Evolutionary conservation across 2,329 filamentous ascomycete species (phyloP), one percentile per base, ranked within the genome.

Genomic region (Colletotrichum abscissum): DNA sequence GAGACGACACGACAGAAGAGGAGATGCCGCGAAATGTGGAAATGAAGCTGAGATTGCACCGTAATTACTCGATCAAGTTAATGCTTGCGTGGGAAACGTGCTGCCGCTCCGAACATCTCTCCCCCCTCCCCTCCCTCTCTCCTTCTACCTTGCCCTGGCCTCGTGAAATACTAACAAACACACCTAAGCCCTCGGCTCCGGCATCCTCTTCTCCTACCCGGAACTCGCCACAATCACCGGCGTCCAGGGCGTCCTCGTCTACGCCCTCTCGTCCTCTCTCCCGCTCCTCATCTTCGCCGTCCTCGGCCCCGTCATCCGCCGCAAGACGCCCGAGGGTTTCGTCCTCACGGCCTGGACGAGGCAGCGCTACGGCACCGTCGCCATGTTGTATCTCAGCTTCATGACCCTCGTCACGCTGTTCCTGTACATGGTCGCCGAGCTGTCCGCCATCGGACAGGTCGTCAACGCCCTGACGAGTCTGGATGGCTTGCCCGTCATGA

Each of bases 1-100:
- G 7, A n/a, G 7, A 49, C 19, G 42, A 57, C 63, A 76, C 42
- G 30, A 52, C 57, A 69, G 70, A 69, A 12, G 79, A 74, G 84
- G 83, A 87, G 85, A 87, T 83, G 81, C 74, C 59, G 75, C 69
- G 67, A 76, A 30, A 14, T 82, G 86, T 76, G 79, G 81, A 84
- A 80, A 90, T 86, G 90, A 95, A 90, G 94, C 94, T 96, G 94
- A 97, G 94, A 96, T 92, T 92, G 93, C 91, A 97, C 94, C 94
- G 94, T 95, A 88, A 93, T 73, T 92, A 96, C 94, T 96, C 94
- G 94, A 97, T 94, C 94, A 97, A 97, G 94, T 94, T 96, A 97
- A 96, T 95, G 93, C 94, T 97, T 97, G 94, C 94, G 94, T 96
- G 94, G 92, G 94, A 93, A 96, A 95, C 89, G 94, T 96, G 94